Conservation (phyloP, 768 basidiomycete genomes). For the Dacryopinax primogenitus region DNA sequence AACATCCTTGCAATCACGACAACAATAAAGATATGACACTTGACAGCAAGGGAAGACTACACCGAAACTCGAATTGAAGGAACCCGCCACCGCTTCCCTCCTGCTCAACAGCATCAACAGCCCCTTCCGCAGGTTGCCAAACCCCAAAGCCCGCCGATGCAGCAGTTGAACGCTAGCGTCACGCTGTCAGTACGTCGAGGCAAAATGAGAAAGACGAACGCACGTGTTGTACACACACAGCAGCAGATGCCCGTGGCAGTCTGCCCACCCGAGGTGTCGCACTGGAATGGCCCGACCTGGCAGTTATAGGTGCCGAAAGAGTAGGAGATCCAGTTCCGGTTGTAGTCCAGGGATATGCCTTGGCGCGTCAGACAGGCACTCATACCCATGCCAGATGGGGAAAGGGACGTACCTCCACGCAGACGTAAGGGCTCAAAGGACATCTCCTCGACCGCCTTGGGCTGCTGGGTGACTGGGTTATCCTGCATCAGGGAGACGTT, state of each 20-base stretch:
- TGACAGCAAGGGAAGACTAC: no score
- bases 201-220: background rate
- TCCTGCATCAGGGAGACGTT: background rate
- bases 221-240: background rate
- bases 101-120: background rate
- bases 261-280: conserved; percentile 8
- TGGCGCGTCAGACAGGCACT: background rate
- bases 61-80: background rate
- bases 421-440: background rate
- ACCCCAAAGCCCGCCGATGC: background rate
- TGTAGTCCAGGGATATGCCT: conserved; percentile 3
- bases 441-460: conserved; percentile 8
- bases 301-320: background rate
- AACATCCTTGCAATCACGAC: no score
- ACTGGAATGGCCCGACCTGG: conserved; percentile 7
- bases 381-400: background rate
- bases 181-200: no score
- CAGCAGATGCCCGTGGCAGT: background rate
- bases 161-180: background rate
- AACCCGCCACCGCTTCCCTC: background rate
- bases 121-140: background rate
- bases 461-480: conserved; percentile 5
- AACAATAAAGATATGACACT: no score
- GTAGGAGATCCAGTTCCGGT: conserved; percentile 5
- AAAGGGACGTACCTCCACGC: background rate